Conservation (phyloP, 169 alveolate species). For the Eimeria acervulina region DNA sequence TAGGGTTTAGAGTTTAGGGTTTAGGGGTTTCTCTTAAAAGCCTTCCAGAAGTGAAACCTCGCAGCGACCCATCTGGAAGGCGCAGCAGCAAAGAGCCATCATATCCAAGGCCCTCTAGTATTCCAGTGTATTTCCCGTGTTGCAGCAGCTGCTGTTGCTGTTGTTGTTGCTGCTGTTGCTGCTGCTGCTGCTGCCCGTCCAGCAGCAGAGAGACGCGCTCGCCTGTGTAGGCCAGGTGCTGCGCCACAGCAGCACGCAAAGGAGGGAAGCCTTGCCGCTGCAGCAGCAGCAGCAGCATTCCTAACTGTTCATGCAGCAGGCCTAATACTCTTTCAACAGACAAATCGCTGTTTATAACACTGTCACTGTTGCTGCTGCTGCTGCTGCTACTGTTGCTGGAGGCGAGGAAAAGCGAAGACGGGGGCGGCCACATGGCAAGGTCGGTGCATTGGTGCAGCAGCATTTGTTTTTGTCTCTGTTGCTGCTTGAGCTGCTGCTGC, state of each 20-base stretch:
- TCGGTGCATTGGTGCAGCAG: constrained; percentile 10
- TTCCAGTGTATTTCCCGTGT: constrained; percentile 1
- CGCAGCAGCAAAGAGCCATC: constrained; percentile 54
- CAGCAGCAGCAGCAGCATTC: constrained; percentile 37
- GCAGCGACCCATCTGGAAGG: constrained; percentile 21
- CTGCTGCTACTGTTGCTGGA: background rate
- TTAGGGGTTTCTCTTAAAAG: constrained; percentile 1
- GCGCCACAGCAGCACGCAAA: constrained; percentile 21
- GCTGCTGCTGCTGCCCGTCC: background rate
- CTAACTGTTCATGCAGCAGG: constrained; percentile 57
- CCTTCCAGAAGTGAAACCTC: constrained; percentile 19
- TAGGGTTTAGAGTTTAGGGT: background rate
- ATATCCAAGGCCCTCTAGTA: constrained; percentile 32
- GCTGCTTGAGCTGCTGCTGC: too few relatives aligned
- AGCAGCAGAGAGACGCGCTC: constrained; percentile 62
- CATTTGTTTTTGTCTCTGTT: background rate
- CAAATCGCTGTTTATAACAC: background rate
- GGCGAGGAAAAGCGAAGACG: background rate
- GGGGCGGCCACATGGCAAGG: background rate
- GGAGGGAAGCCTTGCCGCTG: constrained; percentile 63
- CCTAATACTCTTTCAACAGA: constrained; percentile 7
- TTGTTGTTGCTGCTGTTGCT: too few relatives aligned
- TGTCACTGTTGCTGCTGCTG: constrained; percentile 8
- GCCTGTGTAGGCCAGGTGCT: constrained; percentile 76
- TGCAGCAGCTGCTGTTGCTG: too few relatives aligned